Conservation (phyloP, 1,284 basidiomycete species). For the Microbotryomycetes sp. region DNA sequence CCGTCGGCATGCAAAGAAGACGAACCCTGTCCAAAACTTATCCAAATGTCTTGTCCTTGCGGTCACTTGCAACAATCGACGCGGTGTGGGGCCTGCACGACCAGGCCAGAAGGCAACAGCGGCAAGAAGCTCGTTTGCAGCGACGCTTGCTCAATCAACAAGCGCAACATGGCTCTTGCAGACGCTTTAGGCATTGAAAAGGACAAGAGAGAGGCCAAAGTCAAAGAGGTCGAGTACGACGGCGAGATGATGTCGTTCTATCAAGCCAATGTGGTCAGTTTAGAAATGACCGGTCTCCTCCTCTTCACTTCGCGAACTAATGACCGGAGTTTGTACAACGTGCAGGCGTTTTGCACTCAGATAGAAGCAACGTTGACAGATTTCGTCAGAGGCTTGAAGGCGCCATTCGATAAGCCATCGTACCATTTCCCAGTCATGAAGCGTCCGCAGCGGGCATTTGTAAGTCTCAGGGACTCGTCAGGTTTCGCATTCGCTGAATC, state of each 20-base stretch:
- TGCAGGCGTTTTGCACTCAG: background rate
- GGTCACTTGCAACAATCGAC: conserved; percentile 65
- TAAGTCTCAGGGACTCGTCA: background rate
- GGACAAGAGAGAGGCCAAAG: conserved; percentile 17
- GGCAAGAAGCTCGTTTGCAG: conserved; percentile 59
- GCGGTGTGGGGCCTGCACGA: conserved; percentile 56
- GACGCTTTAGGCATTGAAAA: conserved; percentile 74
- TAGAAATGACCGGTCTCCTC: background rate
- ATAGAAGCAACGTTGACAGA: conserved; percentile 7
- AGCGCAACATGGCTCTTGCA: conserved; percentile 75
- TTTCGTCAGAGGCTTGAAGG: conserved; percentile 22
- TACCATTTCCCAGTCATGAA: conserved; percentile 34
- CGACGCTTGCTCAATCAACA: conserved; percentile 61
- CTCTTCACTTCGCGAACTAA: background rate
- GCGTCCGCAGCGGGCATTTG: conserved; percentile 33
- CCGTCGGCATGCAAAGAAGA: conserved; percentile 71
- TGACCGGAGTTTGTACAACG: background rate
- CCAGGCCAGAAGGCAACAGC: conserved; percentile 46
- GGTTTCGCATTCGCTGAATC: background rate
- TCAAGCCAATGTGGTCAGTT: conserved; percentile 10
- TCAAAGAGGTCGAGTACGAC: conserved; percentile 23
- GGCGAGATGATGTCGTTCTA: conserved; percentile 12
- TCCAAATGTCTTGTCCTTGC: conserved; percentile 60
- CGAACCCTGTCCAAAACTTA: conserved; percentile 56
- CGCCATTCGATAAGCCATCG: conserved; percentile 21